phyloP scores from a whole-genome alignment of 2,329 filamentous ascomycete species.

The Xylaria sp. region DNA sequence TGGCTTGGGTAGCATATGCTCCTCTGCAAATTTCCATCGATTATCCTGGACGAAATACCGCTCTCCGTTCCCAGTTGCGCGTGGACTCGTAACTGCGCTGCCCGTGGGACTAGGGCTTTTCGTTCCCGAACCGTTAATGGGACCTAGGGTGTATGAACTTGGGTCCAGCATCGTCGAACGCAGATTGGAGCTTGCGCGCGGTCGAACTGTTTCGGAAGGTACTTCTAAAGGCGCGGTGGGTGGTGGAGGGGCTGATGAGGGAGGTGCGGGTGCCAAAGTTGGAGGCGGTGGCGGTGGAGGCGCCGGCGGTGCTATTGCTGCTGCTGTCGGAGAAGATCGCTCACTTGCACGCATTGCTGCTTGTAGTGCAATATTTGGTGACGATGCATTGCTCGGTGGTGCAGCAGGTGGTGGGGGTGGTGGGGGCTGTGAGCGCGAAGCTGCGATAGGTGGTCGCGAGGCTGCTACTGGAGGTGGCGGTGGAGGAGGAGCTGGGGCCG shows the following conservation, averaged over 20 bases:
- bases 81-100: constrained; percentile 49
- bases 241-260: constrained; percentile 57
- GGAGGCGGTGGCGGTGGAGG: constrained; percentile 55
- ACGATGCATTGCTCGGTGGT: constrained; percentile 39
- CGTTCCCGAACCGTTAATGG: constrained; percentile 64
- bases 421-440: constrained; percentile 53
- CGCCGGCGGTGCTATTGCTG: constrained; percentile 51
- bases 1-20: constrained; percentile 84
- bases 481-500: constrained; percentile 56
- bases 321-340: constrained; percentile 51
- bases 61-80: constrained; percentile 40
- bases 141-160: constrained; percentile 77
- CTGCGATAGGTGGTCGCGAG: constrained; percentile 42
- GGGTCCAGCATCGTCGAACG: constrained; percentile 76
- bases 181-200: constrained; percentile 60
- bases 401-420: constrained; percentile 51
- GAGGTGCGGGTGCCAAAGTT: constrained; percentile 57
- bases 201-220: constrained; percentile 51
- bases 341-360: constrained; percentile 54
- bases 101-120: constrained; percentile 61
- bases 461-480: constrained; percentile 45
- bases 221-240: constrained; percentile 50
- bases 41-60: constrained; percentile 76
- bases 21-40: constrained; percentile 88
- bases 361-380: constrained; percentile 55